Base-by-base conservation (phyloP, 192 early-diverging fungal genomes). In the Phlyctochytrium arcticum region DNA sequence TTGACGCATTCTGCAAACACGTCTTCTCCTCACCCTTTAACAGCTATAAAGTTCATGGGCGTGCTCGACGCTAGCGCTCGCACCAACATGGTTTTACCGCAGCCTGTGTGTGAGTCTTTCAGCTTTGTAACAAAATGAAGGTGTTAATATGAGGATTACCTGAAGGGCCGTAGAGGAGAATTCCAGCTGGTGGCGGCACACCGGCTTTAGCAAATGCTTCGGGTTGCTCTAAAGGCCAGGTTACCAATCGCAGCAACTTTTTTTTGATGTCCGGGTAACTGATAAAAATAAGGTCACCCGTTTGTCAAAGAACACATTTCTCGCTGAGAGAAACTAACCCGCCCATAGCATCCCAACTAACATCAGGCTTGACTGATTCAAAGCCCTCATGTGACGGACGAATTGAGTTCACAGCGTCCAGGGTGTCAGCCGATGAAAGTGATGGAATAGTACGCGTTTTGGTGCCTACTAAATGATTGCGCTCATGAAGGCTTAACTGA, bases 81-180 rank as follows among this genome's bases (percentile, higher is more conserved):
- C 1, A 90, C 90, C 36, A 98, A 60, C 19, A 85, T 65, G 0
- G 94, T 93, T 64, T 98, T 98, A 36, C 96, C 96, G 62, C 94
- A 96, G 17, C 93, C 88, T 90, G 69, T 10, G n/a, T 56, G 30
- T 17, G 9, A 42, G 6, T 29, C 3, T 19, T 51, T 3, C 8
- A 7, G 36, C 5, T 48, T 24, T 44, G 6, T n/a, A 54, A 10
- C 17, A 24, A 23, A 29, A 33, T 32, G 21, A 31, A 10, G 7
- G 3, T 21, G 7, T 8, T 9, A 30, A 23, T 19, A 55, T 47
- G 24, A 21, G 12, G 0, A 21, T 24, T 44, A 84, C 90, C 95
- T 21, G 92, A 83, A 5, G 96, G 92, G 0, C 96, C 96, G 58
- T 95, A 89, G 4, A 98, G 78, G 32, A 98, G 66, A n/a, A 98